Evolutionary conservation across 1,139 yeast species (phyloP), one percentile per base, ranked within the genome.

Genomic region (Lodderomyces oxycetoniae): DNA sequence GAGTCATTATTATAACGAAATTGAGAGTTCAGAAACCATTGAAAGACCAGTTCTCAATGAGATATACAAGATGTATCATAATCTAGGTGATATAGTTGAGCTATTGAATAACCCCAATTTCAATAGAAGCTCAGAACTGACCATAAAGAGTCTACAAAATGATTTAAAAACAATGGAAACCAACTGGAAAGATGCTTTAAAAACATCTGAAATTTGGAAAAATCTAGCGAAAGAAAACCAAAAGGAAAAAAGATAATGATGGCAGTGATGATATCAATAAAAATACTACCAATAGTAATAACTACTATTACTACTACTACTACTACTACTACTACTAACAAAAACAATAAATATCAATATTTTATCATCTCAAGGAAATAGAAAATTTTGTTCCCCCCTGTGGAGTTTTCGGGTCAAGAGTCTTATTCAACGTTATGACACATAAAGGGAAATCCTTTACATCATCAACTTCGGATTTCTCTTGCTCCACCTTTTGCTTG

Each of bases 191-290:
- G 63, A 61, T 28, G 72, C 77, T 0, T 52, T 71, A 40, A 62
- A 59, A 31, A 67, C 74, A 1, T 57, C 68, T 24, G 77, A 72
- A 25, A 62, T 64, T 38, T 72, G 77, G 77, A 66, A 64, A 36
- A 53, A 48, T n/a, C 20, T 42, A 20, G 44, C 41, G 9, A 30
- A 24, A 24, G 14, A 7, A 7, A 24, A 20, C 8, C 23, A 20
- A 20, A 8, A 20, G n/a, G n/a, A 20, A 33, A 14, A 25, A n/a
- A 11, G n/a, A 25, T 25, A 25, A 25, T n/a, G 27, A 7, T 8
- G 7, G 12, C 8, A 12, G 8, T n/a, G 12, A 25, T 9, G 27
- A 25, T n/a, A 25, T n/a, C 8, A 20, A 20, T 9, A 20, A 20
- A n/a, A 20, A 20, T 20, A 20, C 8, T 9, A 20, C 14, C 8